phyloP scores from a whole-genome alignment of 2,329 filamentous ascomycete genomes.

The Emergomyces pasteurianus region DNA sequence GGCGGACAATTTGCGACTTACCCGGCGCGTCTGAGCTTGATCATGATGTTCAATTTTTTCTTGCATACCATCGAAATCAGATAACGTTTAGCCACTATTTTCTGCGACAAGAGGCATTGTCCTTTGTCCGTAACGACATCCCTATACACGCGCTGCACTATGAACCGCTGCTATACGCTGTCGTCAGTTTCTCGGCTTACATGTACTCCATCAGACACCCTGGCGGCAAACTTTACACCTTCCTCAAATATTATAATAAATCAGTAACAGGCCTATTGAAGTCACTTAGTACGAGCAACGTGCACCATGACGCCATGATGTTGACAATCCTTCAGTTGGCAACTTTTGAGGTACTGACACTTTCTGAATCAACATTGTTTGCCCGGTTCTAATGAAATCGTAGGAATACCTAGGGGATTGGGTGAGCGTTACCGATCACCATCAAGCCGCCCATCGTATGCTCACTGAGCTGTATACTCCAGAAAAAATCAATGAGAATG shows the following conservation, averaged over 20 bases:
- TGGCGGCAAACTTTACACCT: slow-evolving; percentile 63
- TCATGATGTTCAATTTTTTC: slow-evolving; percentile 62
- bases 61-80: slow-evolving; percentile 66
- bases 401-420: slow-evolving; percentile 93
- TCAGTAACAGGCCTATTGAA: slow-evolving; percentile 66
- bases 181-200: slow-evolving; percentile 82
- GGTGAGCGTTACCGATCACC: slow-evolving; percentile 85
- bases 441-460: slow-evolving; percentile 76
- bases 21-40: slow-evolving; percentile 28
- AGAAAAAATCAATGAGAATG: slow-evolving; percentile 57
- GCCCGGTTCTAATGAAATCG: background rate
- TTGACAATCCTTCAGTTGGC: slow-evolving; percentile 84
- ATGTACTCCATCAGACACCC: slow-evolving; percentile 62
- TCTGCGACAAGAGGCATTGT: slow-evolving; percentile 55
- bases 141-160: slow-evolving; percentile 62
- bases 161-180: slow-evolving; percentile 71
- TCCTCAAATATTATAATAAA: slow-evolving; percentile 81
- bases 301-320: slow-evolving; percentile 60
- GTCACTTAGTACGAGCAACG: slow-evolving; percentile 58
- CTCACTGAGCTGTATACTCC: slow-evolving; percentile 67
- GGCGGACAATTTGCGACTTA: slow-evolving; percentile 15
- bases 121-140: slow-evolving; percentile 63
- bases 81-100: slow-evolving; percentile 76
- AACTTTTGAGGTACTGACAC: slow-evolving; percentile 65
- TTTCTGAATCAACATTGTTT: slow-evolving; percentile 1